phyloP scores from a whole-genome alignment of 2,329 filamentous ascomycete species.

The Byssothecium circinans region DNA sequence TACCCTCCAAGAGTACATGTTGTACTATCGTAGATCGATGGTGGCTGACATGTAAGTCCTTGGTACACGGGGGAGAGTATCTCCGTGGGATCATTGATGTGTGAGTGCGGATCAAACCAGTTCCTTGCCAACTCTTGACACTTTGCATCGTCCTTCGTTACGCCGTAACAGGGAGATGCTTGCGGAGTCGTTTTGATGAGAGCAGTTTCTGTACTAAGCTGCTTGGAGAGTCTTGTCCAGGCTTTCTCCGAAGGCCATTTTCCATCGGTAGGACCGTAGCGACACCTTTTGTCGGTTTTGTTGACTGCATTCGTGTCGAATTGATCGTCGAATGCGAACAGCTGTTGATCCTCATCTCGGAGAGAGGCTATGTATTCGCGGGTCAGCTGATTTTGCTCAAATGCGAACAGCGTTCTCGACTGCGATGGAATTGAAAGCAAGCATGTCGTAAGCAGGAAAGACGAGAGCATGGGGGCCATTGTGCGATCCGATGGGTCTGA shows the following conservation, averaged over 20 bases:
- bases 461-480: conserved; percentile 11
- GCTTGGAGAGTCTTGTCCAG: conserved; percentile 22
- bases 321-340: conserved; percentile 25
- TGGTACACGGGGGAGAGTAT: conserved; percentile 31
- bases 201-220: conserved; percentile 22
- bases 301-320: conserved; percentile 13
- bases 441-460: conserved; percentile 14
- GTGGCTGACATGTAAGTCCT: conserved; percentile 31
- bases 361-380: conserved; percentile 25
- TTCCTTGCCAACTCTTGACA: conserved; percentile 22
- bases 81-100: conserved; percentile 29
- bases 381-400: conserved; percentile 27
- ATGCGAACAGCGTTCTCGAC: conserved; percentile 21
- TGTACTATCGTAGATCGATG: conserved; percentile 20
- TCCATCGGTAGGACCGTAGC: conserved; percentile 20
- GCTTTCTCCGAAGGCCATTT: conserved; percentile 31
- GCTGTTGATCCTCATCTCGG: conserved; percentile 20
- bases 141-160: conserved; percentile 20
- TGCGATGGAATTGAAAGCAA: conserved; percentile 15
- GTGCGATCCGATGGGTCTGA: too few relatives aligned
- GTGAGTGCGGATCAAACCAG: conserved; percentile 22
- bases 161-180: conserved; percentile 26
- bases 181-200: conserved; percentile 25
- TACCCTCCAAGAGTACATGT: conserved; percentile 31
- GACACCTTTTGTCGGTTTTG: conserved; percentile 20